phyloP scores from a whole-genome alignment of 129 eudicot genomes.

The Chrysanthemum seticuspe region DNA sequence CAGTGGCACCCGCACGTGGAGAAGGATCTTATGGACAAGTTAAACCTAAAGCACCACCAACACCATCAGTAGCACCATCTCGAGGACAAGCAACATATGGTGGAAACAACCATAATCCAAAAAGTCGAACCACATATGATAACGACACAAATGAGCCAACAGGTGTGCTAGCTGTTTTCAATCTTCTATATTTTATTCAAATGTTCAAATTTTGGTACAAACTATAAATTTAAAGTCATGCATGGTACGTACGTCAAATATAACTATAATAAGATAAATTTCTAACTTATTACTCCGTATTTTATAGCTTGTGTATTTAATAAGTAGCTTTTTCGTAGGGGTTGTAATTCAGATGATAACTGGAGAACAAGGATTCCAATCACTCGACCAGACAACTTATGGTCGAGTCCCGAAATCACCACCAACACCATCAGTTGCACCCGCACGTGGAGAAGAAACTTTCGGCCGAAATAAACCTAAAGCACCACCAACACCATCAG shows the following conservation, averaged over 20 bases:
- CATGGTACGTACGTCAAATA: too few relatives aligned
- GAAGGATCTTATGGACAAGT: neutral
- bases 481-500: too few relatives aligned
- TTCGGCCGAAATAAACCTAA: too few relatives aligned
- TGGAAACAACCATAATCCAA: neutral
- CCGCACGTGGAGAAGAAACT: neutral
- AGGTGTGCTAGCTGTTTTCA: too few relatives aligned
- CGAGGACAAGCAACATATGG: constrained; percentile 11
- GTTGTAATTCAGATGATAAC: neutral
- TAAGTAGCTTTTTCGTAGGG: too few relatives aligned
- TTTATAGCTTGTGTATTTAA: neutral
- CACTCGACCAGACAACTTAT: neutral
- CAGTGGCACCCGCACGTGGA: neutral
- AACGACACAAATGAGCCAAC: neutral
- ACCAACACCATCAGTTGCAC: neutral
- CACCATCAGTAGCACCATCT: neutral
- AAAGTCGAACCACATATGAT: neutral
- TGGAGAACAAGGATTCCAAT: neutral
- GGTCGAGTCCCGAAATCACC: neutral
- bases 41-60: constrained; percentile 18
- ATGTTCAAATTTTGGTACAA: neutral
- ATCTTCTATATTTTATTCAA: neutral
- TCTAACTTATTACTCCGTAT: neutral
- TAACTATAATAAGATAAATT: neutral
- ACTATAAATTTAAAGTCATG: neutral